These are phyloP conservation scores for Epicoccum nigrum DNA, from an alignment of 2,329 filamentous ascomycete genomes.

Conservation along the genomic window DNA sequence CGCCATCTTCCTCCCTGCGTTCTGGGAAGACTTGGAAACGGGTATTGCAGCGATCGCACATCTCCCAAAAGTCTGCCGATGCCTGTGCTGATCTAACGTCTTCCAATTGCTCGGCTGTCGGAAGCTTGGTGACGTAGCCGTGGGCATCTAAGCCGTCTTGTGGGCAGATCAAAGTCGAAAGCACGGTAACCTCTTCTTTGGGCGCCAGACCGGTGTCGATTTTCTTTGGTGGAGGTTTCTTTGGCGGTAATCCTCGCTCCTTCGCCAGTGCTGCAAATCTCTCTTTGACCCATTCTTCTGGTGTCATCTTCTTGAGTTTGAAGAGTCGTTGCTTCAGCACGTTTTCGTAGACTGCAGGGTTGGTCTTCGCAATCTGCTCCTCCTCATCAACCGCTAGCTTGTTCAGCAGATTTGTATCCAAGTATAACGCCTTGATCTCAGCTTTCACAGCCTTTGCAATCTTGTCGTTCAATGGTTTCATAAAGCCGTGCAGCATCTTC, in stretches of 20 bases:
- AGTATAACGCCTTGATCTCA: constrained; percentile 60
- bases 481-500: constrained; percentile 68
- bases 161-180: constrained; percentile 64
- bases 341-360: constrained; percentile 76
- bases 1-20: constrained; percentile 75
- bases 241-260: constrained; percentile 36
- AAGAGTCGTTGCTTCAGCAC: constrained; percentile 82
- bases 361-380: constrained; percentile 72
- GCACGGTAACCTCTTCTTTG: constrained; percentile 63
- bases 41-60: constrained; percentile 83
- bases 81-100: constrained; percentile 69
- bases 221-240: constrained; percentile 54
- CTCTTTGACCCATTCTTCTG: constrained; percentile 73
- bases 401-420: constrained; percentile 71
- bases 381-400: constrained; percentile 77
- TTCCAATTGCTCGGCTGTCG: constrained; percentile 69
- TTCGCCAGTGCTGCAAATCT: constrained; percentile 46
- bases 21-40: constrained; percentile 94
- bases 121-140: constrained; percentile 76
- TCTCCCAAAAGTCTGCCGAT: constrained; percentile 77
- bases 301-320: constrained; percentile 74
- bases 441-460: constrained; percentile 60
- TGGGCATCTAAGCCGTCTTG: constrained; percentile 67
- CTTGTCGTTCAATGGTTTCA: constrained; percentile 70
- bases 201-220: constrained; percentile 73